A percentile compares a stretch with the other conserved stretches of the same genome.
Evolutionary conservation across 2,329 filamentous ascomycete species (phyloP).

Genomic region (Alternaria consortialis): DNA sequence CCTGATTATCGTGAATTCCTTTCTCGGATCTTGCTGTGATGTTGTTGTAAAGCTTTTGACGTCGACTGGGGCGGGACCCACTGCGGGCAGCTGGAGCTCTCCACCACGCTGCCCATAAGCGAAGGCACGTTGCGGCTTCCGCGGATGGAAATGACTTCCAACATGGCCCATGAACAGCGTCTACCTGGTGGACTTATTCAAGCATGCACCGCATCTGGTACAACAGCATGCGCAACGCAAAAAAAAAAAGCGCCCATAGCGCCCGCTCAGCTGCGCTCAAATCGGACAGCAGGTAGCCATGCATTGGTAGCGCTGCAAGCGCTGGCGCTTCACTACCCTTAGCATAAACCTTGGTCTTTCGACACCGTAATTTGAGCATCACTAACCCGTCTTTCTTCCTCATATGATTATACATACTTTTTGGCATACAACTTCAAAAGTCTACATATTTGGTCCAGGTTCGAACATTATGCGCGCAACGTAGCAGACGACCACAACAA

Average conservation of each 20-base stretch:
- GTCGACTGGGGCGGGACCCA: conserved; percentile 12
- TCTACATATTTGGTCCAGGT: not conserved
- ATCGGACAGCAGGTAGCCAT: conserved; percentile 19
- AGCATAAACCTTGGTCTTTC: conserved; percentile 10
- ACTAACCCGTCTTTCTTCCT: conserved; percentile 5
- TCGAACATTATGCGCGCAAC: not conserved
- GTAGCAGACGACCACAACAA: not conserved
- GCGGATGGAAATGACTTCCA: conserved; percentile 8
- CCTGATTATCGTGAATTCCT: conserved; percentile 18
- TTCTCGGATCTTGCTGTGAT: conserved; percentile 25
- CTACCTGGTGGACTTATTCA: not conserved
- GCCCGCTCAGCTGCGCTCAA: conserved; percentile 11
- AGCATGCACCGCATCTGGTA: not conserved
- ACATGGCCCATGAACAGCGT: not conserved
- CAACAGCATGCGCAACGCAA: not conserved
- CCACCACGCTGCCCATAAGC: conserved; percentile 19
- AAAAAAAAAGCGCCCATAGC: not conserved
- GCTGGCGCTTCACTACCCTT: conserved; percentile 21
- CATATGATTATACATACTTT: not conserved
- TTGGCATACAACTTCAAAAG: not conserved
- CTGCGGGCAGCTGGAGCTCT: conserved; percentile 11
- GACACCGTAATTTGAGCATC: conserved; percentile 11
- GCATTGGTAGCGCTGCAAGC: conserved; percentile 26
- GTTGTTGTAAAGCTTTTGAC: conserved; percentile 23
- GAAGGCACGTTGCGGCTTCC: conserved; percentile 18